Evolutionary conservation across 768 basidiomycete species (phyloP).

Genomic region (Amanita thiersii): DNA sequence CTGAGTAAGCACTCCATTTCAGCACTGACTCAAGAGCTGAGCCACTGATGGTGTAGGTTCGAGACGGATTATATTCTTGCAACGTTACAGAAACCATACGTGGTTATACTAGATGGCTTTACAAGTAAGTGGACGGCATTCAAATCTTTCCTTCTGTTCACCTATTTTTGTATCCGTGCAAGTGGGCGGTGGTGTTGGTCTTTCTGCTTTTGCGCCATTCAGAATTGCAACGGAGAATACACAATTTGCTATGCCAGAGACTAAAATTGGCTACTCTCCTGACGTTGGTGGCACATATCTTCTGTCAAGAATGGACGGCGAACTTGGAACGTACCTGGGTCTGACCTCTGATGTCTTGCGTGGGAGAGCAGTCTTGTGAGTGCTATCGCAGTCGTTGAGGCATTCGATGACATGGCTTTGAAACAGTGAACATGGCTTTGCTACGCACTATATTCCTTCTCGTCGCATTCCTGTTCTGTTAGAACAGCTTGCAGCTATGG

Average conservation of each 20-base stretch:
- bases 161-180: constrained; percentile 9
- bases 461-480: constrained; percentile 65
- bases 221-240: constrained; percentile 93
- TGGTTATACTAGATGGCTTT: constrained; percentile 83
- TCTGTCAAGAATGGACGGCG: constrained; percentile 83
- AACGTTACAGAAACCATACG: constrained; percentile 76
- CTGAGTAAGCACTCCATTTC: constrained; percentile 53
- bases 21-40: constrained; percentile 12
- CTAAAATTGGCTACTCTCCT: constrained; percentile 82
- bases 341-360: constrained; percentile 66
- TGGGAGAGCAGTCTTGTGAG: constrained; percentile 85
- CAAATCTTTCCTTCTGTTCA: constrained; percentile 5
- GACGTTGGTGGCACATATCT: constrained; percentile 93
- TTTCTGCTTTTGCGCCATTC: constrained; percentile 77
- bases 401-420: constrained; percentile 3
- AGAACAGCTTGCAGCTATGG: constrained; percentile 53
- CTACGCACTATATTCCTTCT: constrained; percentile 88
- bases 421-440: constrained; percentile 80
- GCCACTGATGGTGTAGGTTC: constrained; percentile 47
- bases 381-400: constrained; percentile 11
- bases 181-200: constrained; percentile 97
- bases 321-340: constrained; percentile 90
- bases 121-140: constrained; percentile 57
- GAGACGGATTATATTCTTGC: constrained; percentile 72
- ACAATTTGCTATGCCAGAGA: constrained; percentile 93